These are phyloP conservation scores for Endocalyx cinctus DNA, from an alignment of 2,329 filamentous ascomycete genomes.

Conservation along the genomic window DNA sequence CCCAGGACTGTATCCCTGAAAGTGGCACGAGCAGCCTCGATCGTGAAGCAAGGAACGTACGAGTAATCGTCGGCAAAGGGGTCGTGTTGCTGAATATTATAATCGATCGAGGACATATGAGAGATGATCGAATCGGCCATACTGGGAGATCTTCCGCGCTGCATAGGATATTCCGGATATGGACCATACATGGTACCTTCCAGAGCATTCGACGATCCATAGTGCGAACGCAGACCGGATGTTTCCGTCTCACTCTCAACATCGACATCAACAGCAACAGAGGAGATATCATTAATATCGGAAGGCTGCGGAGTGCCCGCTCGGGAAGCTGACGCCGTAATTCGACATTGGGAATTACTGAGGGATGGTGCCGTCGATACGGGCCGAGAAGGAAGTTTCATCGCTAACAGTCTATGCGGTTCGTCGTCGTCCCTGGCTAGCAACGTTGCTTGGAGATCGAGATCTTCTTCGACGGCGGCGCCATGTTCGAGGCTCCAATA, in stretches of 20 bases:
- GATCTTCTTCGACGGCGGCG: slow-evolving; percentile 49
- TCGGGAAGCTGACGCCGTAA: slow-evolving; percentile 35
- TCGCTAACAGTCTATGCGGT: too few species aligned
- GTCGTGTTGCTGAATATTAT: slow-evolving; percentile 53
- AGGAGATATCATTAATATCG: slow-evolving; percentile 29
- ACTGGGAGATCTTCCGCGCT: slow-evolving; percentile 70
- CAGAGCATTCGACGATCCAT: slow-evolving; percentile 53
- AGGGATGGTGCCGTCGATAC: slow-evolving; percentile 45
- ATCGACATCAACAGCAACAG: slow-evolving; percentile 25
- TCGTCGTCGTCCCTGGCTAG: slow-evolving; percentile 16
- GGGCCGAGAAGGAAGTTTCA: slow-evolving; percentile 24
- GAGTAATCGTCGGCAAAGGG: slow-evolving; percentile 81
- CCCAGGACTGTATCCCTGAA: slow-evolving; percentile 93
- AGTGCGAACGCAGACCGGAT: slow-evolving; percentile 47
- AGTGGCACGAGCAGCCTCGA: slow-evolving; percentile 73
- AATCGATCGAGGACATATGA: slow-evolving; percentile 63
- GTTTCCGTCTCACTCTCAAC: slow-evolving; percentile 51
- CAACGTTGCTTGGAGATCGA: slow-evolving; percentile 28
- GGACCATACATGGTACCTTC: slow-evolving; percentile 76
- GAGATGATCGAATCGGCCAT: slow-evolving; percentile 73
- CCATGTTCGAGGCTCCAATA: slow-evolving; percentile 85
- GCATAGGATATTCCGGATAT: slow-evolving; percentile 54
- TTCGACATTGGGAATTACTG: slow-evolving; percentile 44
- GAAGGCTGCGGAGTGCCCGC: slow-evolving; percentile 27
- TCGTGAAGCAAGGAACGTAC: slow-evolving; percentile 89